phyloP scores from a whole-genome alignment of 345 rosid genomes.

The Citrus glauca region DNA sequence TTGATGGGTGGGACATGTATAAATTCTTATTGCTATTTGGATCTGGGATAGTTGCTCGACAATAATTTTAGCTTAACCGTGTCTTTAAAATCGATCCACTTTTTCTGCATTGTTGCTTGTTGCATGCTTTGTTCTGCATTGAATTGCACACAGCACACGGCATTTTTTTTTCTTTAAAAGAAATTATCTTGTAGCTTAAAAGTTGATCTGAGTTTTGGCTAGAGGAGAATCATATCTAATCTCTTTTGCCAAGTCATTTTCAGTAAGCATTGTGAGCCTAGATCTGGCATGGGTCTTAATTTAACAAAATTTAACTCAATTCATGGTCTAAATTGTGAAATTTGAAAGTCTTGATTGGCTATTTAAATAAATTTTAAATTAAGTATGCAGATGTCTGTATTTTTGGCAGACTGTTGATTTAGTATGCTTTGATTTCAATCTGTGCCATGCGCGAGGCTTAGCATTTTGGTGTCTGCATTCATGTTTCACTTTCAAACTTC shows the following conservation, averaged over 20 bases:
- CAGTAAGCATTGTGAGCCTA: neutral
- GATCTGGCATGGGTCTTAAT: neutral
- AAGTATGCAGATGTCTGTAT: neutral
- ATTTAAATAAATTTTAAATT: neutral
- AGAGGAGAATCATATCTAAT: neutral
- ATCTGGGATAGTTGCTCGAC: constrained; percentile 9
- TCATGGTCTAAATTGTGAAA: neutral
- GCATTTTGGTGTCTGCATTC: neutral
- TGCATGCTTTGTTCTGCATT: constrained; percentile 12
- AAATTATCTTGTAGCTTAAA: neutral
- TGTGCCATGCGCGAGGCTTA: neutral
- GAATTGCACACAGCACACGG: neutral
- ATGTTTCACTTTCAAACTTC: neutral
- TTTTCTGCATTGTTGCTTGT: neutral
- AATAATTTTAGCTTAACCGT: neutral
- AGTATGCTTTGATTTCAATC: neutral
- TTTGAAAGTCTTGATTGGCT: neutral
- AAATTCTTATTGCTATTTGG: neutral
- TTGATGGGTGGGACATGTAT: neutral
- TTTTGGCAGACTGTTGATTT: neutral
- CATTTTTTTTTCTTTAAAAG: neutral
- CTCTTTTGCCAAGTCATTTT: neutral
- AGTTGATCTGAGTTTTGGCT: neutral
- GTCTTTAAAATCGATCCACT: neutral
- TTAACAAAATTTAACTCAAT: neutral